Evolutionary conservation across 202 grass and related monocot genomes (phyloP).

Genomic region (Elaeis oleifera): DNA sequence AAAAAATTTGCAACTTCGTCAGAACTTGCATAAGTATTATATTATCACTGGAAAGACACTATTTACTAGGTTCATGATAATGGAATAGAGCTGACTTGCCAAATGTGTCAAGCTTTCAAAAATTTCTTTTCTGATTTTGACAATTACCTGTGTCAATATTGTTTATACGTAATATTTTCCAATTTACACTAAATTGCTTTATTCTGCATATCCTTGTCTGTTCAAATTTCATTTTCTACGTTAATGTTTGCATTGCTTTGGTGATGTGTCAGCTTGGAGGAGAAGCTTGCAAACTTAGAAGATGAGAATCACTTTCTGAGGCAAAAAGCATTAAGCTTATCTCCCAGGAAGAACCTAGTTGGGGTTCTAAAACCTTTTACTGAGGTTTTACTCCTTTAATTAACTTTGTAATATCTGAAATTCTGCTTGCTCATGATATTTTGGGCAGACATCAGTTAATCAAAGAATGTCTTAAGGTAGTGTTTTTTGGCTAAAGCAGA

Average conservation of each 20-base stretch:
- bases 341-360: conserved; percentile 38
- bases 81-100: too few relatives aligned
- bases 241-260: conserved; percentile 9
- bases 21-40: conserved; percentile 80
- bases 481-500: conserved; percentile 50
- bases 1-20: conserved; percentile 64
- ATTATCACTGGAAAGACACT: background rate
- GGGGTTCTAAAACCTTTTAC: conserved; percentile 40
- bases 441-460: too few relatives aligned
- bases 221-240: too few relatives aligned
- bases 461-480: too few relatives aligned
- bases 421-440: too few relatives aligned
- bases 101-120: too few relatives aligned
- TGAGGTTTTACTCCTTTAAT: conserved; percentile 42
- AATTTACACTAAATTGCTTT: too few relatives aligned
- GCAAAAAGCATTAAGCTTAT: conserved; percentile 57
- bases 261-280: conserved; percentile 58
- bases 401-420: conserved; percentile 1
- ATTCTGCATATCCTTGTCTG: too few relatives aligned
- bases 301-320: conserved; percentile 89
- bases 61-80: too few relatives aligned
- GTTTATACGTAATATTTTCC: too few relatives aligned
- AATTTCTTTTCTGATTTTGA: too few relatives aligned
- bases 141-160: too few relatives aligned
- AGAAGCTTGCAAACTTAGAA: conserved; percentile 72